phyloP scores from a whole-genome alignment of 2,329 filamentous ascomycete species.

The Parascedosporium putredinis region DNA sequence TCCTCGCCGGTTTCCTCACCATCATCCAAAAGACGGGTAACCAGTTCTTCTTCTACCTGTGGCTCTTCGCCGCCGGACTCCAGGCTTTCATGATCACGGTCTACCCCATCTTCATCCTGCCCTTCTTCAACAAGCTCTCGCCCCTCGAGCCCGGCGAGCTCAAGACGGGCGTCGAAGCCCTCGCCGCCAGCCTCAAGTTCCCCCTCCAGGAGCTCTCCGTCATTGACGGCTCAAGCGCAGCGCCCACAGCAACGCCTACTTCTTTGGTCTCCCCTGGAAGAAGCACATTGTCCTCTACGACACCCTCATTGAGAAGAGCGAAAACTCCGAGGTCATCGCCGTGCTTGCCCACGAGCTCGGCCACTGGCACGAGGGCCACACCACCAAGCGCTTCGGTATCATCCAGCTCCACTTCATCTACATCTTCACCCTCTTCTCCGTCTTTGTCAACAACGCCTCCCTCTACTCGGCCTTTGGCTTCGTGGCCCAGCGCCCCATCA shows the following conservation, averaged over 20 bases:
- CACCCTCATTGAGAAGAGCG: constrained; percentile 90
- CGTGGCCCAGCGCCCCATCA: constrained; percentile 69
- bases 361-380: constrained; percentile 95
- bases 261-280: constrained; percentile 97
- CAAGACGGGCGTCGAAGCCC: constrained; percentile 76
- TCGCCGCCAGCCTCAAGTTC: constrained; percentile 78
- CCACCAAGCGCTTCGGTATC: constrained; percentile 80
- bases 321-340: constrained; percentile 84
- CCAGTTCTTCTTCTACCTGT: constrained; percentile 96
- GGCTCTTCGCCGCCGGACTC: constrained; percentile 80
- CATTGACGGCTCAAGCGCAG: constrained; percentile 83
- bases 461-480: constrained; percentile 91
- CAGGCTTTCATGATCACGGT: constrained; percentile 94
- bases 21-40: constrained; percentile 92
- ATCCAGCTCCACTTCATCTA: constrained; percentile 90
- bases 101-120: constrained; percentile 88
- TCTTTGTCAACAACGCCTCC: constrained; percentile 91
- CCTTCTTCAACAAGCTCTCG: constrained; percentile 96
- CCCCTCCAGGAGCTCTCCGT: constrained; percentile 88
- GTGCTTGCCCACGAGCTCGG: constrained; percentile 93
- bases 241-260: constrained; percentile 85
- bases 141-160: constrained; percentile 78
- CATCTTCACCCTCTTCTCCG: constrained; percentile 91
- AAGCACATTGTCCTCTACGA: constrained; percentile 99
- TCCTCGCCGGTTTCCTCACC: constrained; percentile 83